A percentile compares a stretch with the other conserved stretches of the same genome.
These are phyloP conservation scores for Mentha longifolia DNA, from an alignment of 257 asterid genomes.

Conservation along the genomic window DNA sequence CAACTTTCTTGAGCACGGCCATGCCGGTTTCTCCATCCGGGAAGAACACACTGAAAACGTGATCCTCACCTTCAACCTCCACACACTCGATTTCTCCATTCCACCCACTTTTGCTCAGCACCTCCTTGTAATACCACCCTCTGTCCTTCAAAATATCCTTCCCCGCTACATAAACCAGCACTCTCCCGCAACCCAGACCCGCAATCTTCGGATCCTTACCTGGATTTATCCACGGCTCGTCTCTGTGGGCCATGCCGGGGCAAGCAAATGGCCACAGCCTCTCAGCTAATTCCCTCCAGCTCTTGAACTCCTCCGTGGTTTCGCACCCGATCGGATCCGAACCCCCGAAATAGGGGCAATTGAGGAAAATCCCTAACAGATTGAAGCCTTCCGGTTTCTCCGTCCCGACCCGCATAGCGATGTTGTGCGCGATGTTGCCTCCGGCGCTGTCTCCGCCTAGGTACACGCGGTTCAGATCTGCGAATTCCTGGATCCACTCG, in stretches of 20 bases:
- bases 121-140: conserved; percentile 49
- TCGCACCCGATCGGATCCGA: conserved; percentile 51
- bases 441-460: conserved; percentile 80
- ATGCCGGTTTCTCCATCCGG: conserved; percentile 38
- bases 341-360: conserved; percentile 62
- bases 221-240: conserved; percentile 60
- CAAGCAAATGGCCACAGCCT: conserved; percentile 32
- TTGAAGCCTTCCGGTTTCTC: conserved; percentile 39
- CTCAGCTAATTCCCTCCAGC: not conserved
- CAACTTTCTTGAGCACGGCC: conserved; percentile 40
- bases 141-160: conserved; percentile 47
- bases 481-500: conserved; percentile 50
- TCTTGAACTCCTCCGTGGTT: not conserved
- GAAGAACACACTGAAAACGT: conserved; percentile 48
- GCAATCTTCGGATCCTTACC: conserved; percentile 41
- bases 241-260: conserved; percentile 37
- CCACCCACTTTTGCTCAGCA: conserved; percentile 52
- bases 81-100: conserved; percentile 50
- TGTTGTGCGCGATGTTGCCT: conserved; percentile 52
- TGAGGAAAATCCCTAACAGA: conserved; percentile 48
- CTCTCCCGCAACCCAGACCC: conserved; percentile 43
- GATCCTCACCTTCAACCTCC: conserved; percentile 54
- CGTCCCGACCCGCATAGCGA: conserved; percentile 47
- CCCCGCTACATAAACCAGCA: conserved; percentile 54
- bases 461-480: conserved; percentile 50